phyloP scores from a whole-genome alignment of 805 yeast species.

The Starmerella asiatica region DNA sequence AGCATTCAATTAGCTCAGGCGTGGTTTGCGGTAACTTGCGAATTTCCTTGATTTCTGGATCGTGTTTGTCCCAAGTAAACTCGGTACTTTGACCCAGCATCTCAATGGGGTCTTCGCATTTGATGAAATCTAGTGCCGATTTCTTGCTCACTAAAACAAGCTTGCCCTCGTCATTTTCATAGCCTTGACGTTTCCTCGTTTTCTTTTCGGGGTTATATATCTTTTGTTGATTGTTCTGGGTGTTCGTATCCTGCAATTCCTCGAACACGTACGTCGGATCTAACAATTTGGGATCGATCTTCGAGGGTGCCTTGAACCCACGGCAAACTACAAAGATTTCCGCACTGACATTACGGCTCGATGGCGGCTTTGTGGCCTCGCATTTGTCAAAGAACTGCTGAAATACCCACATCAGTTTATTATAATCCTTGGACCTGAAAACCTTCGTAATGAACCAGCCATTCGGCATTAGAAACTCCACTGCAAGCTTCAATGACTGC shows the following conservation, averaged over 20 bases:
- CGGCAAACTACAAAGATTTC: constrained; percentile 96
- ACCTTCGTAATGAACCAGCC: constrained; percentile 95
- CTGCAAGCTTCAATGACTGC: constrained; percentile 87
- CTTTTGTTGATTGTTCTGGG: constrained; percentile 67
- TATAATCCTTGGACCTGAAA: constrained; percentile 97
- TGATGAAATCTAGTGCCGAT: constrained; percentile 69
- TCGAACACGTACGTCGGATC: constrained; percentile 92
- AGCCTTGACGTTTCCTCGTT: constrained; percentile 85
- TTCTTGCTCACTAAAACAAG: constrained; percentile 53
- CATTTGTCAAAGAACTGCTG: constrained; percentile 91
- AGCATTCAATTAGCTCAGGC: constrained; percentile 63
- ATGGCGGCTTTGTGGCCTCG: constrained; percentile 98
- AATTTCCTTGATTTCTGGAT: constrained; percentile 59
- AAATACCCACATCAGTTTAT: constrained; percentile 94
- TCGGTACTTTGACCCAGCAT: constrained; percentile 60
- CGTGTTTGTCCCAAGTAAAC: constrained; percentile 47
- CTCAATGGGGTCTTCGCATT: constrained; percentile 68
- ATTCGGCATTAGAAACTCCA: constrained; percentile 76
- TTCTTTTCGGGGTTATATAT: constrained; percentile 90
- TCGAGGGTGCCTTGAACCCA: constrained; percentile 92
- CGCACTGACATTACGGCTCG: constrained; percentile 97
- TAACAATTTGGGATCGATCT: constrained; percentile 77
- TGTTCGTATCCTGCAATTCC: constrained; percentile 53
- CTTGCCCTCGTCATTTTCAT: constrained; percentile 70
- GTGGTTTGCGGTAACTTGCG: constrained; percentile 66